phyloP scores from a whole-genome alignment of 225 moss, liverwort and hornwort species.

The Bryoerythrophyllum caledonicum region DNA sequence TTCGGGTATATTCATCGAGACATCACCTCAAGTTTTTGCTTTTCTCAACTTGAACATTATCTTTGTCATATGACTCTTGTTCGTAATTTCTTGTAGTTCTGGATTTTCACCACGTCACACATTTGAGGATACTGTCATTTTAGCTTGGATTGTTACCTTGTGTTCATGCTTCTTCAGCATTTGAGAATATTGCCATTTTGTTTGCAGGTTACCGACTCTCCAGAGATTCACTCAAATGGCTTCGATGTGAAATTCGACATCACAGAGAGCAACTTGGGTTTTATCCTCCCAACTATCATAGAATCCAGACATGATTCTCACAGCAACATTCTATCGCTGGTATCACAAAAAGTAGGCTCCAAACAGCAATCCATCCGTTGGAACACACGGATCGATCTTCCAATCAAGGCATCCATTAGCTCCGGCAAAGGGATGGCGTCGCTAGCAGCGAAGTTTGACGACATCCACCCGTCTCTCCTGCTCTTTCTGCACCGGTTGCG shows the following conservation, averaged over 20 bases:
- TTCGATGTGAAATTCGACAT: conserved; percentile 95
- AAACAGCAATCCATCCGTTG: conserved; percentile 40
- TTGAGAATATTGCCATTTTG: background rate
- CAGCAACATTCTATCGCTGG: conserved; percentile 34
- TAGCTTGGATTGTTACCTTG: conserved; percentile 10
- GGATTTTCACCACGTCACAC: too few species aligned
- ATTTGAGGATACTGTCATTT: too few species aligned
- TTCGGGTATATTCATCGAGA: conserved; percentile 61
- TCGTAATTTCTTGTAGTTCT: too few species aligned
- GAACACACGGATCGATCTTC: conserved; percentile 94
- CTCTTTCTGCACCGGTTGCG: conserved; percentile 88
- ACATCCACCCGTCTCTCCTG: conserved; percentile 89
- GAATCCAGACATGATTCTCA: conserved; percentile 46
- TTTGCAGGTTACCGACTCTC: conserved; percentile 80
- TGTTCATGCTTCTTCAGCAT: conserved; percentile 5
- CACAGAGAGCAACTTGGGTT: conserved; percentile 87
- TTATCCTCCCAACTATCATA: conserved; percentile 75
- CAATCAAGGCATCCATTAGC: conserved; percentile 73
- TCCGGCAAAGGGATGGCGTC: conserved; percentile 70
- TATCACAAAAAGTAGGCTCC: conserved; percentile 34
- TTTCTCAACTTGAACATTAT: too few species aligned
- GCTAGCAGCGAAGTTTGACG: conserved; percentile 81
- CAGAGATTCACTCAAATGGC: conserved; percentile 94
- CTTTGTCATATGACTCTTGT: too few species aligned
- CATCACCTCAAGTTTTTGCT: too few species aligned